These are phyloP conservation scores for Vitis hybrid DNA, from an alignment of 177 flowering plant genomes.

Conservation along the genomic window DNA sequence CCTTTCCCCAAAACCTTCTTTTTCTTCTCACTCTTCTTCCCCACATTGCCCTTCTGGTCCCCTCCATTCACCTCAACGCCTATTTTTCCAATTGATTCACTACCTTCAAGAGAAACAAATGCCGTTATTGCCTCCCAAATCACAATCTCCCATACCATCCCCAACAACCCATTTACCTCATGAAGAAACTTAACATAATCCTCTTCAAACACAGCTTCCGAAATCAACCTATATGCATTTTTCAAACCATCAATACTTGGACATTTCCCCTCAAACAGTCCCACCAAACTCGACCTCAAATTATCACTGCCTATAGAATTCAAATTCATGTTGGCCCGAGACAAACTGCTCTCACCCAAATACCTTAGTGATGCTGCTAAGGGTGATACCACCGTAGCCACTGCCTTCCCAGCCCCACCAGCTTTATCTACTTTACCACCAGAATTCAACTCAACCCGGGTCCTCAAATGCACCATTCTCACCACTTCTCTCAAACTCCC, in stretches of 20 bases:
- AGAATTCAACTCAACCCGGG: conserved; percentile 62
- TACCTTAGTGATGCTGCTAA: conserved; percentile 33
- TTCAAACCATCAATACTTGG: conserved; percentile 32
- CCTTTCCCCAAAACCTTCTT: conserved; percentile 88
- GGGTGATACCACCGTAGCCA: conserved; percentile 28
- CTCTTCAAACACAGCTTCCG: conserved; percentile 26
- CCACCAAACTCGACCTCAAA: conserved; percentile 25
- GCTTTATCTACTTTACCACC: conserved; percentile 21
- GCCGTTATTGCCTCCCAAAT: conserved; percentile 74
- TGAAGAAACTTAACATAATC: conserved; percentile 41
- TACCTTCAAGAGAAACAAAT: conserved; percentile 48
- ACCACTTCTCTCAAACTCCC: conserved; percentile 62
- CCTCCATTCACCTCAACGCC: conserved; percentile 31
- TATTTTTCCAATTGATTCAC: conserved; percentile 31
- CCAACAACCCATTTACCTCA: conserved; percentile 39
- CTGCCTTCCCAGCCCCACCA: conserved; percentile 32
- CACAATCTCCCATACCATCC: conserved; percentile 49
- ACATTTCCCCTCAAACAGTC: conserved; percentile 33
- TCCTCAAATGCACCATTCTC: conserved; percentile 48
- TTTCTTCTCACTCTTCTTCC: conserved; percentile 64
- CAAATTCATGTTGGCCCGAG: conserved; percentile 35
- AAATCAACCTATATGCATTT: conserved; percentile 15
- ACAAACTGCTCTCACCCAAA: conserved; percentile 52
- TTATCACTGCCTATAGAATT: conserved; percentile 25
- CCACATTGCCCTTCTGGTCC: conserved; percentile 17